Evolutionary conservation across 257 asterid genomes (phyloP), one percentile per base, ranked within the genome.

Genomic region (Phtheirospermum japonicum): DNA sequence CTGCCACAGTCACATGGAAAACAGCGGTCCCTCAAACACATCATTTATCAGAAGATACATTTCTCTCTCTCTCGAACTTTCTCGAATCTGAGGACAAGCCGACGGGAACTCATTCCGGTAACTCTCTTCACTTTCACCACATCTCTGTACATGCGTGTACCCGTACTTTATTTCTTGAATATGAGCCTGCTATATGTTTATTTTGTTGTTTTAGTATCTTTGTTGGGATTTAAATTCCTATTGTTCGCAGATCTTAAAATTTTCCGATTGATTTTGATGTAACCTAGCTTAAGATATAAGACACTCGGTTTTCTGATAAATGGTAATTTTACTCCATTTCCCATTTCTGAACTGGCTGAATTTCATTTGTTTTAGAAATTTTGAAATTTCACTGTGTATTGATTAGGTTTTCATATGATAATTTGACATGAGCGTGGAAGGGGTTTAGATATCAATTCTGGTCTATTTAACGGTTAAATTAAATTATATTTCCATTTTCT

Each of bases 91-190:
- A 65, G 70, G 66, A 37, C 12, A 50, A 62, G 79, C 76, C 81
- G 76, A 78, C 83, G 73, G 79, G 77, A 82, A 68, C 58, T 59
- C 32, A 75, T 73, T 71, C 75, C 67, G 76, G 88, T 73, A 68
- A 33, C n/a, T 33, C 34, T 67, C 71, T 48, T 5, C 61, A 42
- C 31, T 7, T 42, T 64, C 19, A 26, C 43, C 63, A 28, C 5
- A 17, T 10, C 28, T 45, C 5, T 31, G 9, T 31, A 18, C 50
- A 19, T 28, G 13, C 12, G n/a, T 26, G 45, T 32, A 34, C 16
- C 28, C 55, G 13, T 19, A 19, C 43, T 42, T 13, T 34, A 20
- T 11, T 31, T n/a, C 52, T 32, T 42, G 61, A 36, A 56, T 26
- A 32, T 46, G 17, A 26, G 18, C 63, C 23, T 31, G 6, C 9